These are phyloP conservation scores for Podospora pseudocomata DNA, from an alignment of 495 filamentous ascomycete species.

Conservation along the genomic window DNA sequence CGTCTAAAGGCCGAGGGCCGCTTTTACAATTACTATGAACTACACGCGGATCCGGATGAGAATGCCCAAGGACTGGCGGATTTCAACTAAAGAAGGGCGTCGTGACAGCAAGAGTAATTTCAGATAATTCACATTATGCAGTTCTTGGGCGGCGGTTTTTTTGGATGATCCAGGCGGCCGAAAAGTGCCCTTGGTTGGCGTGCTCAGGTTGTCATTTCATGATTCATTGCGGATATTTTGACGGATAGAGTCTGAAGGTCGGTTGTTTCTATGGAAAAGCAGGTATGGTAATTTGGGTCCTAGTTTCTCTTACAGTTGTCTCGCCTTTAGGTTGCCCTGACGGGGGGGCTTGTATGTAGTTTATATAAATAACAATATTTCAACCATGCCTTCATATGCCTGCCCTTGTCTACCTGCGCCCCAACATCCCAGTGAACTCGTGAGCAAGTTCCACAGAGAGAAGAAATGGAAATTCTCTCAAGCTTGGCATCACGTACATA, in stretches of 20 bases:
- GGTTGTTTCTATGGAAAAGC: neutral
- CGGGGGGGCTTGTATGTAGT: neutral
- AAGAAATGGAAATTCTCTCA: neutral
- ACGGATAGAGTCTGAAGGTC: neutral
- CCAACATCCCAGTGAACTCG: neutral
- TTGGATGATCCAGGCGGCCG: neutral
- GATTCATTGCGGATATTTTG: neutral
- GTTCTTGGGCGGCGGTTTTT: slow-evolving; percentile 2
- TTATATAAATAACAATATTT: neutral
- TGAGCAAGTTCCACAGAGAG: neutral
- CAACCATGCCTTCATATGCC: no score
- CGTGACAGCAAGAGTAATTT: neutral
- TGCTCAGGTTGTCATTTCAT: neutral
- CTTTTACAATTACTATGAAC: slow-evolving; percentile 63
- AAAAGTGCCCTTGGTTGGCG: neutral
- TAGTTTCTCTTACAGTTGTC: neutral
- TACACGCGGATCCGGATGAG: slow-evolving; percentile 51
- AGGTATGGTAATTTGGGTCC: neutral
- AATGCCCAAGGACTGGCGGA: slow-evolving; percentile 40
- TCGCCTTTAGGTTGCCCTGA: neutral
- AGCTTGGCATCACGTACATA: neutral
- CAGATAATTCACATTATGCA: neutral
- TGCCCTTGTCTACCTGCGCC: no score
- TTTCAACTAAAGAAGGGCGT: slow-evolving; percentile 33
- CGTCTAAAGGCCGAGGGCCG: slow-evolving; percentile 59